phyloP scores from a whole-genome alignment of 345 rosid species.

The Melaleuca alternifolia region DNA sequence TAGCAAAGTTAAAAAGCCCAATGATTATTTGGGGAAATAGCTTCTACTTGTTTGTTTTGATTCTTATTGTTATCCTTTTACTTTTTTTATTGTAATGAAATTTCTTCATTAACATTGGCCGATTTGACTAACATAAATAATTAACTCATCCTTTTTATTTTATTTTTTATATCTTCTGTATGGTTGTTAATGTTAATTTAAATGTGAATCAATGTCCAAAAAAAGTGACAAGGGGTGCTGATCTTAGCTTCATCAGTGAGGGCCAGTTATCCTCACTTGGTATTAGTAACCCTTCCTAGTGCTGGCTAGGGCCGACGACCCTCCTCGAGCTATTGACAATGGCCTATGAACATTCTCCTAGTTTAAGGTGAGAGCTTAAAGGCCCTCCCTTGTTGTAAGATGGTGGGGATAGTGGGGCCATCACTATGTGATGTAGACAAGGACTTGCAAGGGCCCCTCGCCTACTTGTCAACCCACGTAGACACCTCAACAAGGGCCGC shows the following conservation, averaged over 20 bases:
- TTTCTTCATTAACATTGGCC: neutral
- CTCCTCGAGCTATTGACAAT: neutral
- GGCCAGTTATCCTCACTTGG: neutral
- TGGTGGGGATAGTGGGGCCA: neutral
- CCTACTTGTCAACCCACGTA: neutral
- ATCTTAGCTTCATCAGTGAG: neutral
- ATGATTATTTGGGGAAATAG: too few species aligned
- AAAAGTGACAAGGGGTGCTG: rapidly evolving
- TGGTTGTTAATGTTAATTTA: neutral
- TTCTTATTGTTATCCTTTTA: too few species aligned
- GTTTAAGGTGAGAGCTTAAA: neutral
- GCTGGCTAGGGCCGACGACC: neutral
- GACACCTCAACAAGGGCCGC: neutral
- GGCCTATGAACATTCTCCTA: neutral
- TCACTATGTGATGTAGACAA: rapidly evolving
- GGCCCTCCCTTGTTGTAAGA: neutral
- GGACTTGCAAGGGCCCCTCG: neutral
- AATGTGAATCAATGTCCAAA: neutral
- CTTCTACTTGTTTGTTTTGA: too few species aligned
- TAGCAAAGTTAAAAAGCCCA: too few species aligned
- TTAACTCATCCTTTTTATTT: neutral
- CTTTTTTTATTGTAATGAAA: too few species aligned
- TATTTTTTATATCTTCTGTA: neutral
- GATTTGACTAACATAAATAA: neutral
- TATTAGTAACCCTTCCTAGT: neutral